A percentile compares a stretch with the other conserved stretches of the same genome.
These are phyloP conservation scores for Solioccasus polychromus DNA, from an alignment of 768 basidiomycete genomes.

Conservation along the genomic window DNA sequence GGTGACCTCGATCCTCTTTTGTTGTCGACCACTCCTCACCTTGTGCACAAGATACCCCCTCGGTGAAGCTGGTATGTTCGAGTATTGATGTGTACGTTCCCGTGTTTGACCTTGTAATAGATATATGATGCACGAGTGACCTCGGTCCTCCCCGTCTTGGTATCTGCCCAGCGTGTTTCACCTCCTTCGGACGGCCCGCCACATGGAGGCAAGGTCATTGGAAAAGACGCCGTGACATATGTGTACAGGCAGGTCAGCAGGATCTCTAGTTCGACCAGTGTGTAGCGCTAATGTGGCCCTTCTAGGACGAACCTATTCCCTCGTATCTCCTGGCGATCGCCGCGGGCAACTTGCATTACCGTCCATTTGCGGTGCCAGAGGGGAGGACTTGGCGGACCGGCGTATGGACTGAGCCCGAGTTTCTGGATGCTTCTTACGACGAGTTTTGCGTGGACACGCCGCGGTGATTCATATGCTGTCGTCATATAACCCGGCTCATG, in stretches of 20 bases:
- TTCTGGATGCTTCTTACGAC: constrained; percentile 74
- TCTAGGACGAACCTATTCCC: constrained; percentile 81
- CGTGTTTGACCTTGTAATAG: constrained; percentile 30
- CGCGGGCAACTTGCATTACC: constrained; percentile 76
- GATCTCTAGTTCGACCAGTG: neutral
- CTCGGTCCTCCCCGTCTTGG: constrained; percentile 79
- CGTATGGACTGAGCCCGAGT: constrained; percentile 88
- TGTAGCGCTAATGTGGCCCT: neutral
- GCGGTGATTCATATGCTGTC: constrained; percentile 38
- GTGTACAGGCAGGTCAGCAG: constrained; percentile 69
- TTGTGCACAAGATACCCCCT: constrained; percentile 66
- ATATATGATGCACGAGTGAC: constrained; percentile 82
- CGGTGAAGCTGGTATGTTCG: constrained; percentile 72
- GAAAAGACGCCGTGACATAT: constrained; percentile 72
- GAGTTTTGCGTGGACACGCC: constrained; percentile 89
- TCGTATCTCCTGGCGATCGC: constrained; percentile 94
- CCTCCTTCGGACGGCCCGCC: constrained; percentile 68
- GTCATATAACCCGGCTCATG: neutral
- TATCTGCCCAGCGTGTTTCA: constrained; percentile 78
- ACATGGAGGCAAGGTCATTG: constrained; percentile 72
- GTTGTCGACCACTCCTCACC: neutral
- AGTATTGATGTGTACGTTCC: neutral
- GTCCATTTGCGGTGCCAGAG: constrained; percentile 52
- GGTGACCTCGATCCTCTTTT: constrained; percentile 36
- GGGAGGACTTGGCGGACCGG: constrained; percentile 80